Conservation (phyloP, 805 yeast genomes). For the Saturnispora hagleri region DNA sequence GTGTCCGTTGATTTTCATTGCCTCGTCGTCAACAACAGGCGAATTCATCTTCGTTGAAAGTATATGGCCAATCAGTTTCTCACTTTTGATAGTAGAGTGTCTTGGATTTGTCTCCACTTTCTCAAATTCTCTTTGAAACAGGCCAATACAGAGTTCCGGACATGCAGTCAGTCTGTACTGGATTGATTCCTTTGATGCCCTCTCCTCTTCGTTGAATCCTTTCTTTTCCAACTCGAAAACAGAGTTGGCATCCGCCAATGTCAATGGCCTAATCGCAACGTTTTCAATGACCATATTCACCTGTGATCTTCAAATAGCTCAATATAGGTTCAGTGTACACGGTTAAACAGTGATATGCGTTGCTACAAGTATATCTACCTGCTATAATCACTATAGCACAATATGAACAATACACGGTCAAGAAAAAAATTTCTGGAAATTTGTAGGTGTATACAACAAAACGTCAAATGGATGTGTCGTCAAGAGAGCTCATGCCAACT, state of each 20-base stretch:
- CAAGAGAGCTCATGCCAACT: no score
- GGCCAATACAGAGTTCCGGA: constrained; percentile 86
- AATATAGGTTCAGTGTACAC: background rate
- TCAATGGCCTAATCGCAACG: constrained; percentile 55
- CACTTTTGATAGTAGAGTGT: constrained; percentile 44
- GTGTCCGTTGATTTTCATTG: constrained; percentile 63
- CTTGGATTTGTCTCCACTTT: constrained; percentile 24
- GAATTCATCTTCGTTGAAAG: constrained; percentile 62
- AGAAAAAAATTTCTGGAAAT: background rate
- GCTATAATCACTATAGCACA: background rate
- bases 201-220: constrained; percentile 65
- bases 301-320: background rate
- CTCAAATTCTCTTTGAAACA: constrained; percentile 65
- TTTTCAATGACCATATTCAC: background rate
- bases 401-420: background rate
- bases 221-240: constrained; percentile 50
- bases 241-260: constrained; percentile 61
- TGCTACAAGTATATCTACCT: background rate
- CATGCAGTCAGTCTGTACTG: constrained; percentile 67
- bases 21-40: constrained; percentile 39
- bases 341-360: background rate
- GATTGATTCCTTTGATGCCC: constrained; percentile 55
- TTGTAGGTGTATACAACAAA: background rate
- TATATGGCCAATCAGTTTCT: constrained; percentile 70
- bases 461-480: background rate